phyloP scores from a whole-genome alignment of 1,139 yeast genomes.

The Spathaspora sp. region DNA sequence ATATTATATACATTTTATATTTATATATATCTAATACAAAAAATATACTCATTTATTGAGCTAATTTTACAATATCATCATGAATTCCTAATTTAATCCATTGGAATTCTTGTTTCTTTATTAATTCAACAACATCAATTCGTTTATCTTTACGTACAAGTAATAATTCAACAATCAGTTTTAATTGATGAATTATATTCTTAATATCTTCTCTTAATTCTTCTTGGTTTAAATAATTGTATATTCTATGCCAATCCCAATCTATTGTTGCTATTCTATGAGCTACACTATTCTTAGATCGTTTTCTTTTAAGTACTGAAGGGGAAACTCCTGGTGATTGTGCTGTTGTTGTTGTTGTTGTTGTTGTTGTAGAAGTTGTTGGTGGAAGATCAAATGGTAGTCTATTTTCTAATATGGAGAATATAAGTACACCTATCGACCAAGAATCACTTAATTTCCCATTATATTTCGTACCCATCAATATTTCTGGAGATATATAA shows the following conservation, averaged over 20 bases:
- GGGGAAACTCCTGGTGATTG: conserved; percentile 38
- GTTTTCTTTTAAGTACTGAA: conserved; percentile 47
- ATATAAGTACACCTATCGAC: conserved; percentile 91
- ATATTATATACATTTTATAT: no score
- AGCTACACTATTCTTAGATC: conserved; percentile 63
- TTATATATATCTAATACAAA: no score
- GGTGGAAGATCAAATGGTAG: conserved; percentile 81
- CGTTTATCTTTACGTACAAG: conserved; percentile 43
- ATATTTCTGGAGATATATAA: conserved; percentile 88
- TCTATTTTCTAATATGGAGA: conserved; percentile 77
- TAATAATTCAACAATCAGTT: conserved; percentile 31
- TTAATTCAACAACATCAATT: conserved; percentile 15
- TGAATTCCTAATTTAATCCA: conserved; percentile 24
- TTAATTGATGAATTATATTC: conserved; percentile 26
- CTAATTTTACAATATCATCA: conserved; percentile 8
- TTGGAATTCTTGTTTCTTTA: conserved; percentile 15
- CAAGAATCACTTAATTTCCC: conserved; percentile 90
- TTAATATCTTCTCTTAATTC: conserved; percentile 19
- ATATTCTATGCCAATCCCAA: conserved; percentile 72
- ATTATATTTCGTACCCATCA: conserved; percentile 87
- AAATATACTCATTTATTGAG: background rate
- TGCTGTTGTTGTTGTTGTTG: no score
- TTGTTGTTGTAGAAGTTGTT: conserved; percentile 13
- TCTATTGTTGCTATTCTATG: conserved; percentile 91
- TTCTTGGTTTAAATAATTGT: conserved; percentile 18